These are phyloP conservation scores for Dentipellis sp. DNA, from an alignment of 768 basidiomycete genomes.

Conservation along the genomic window DNA sequence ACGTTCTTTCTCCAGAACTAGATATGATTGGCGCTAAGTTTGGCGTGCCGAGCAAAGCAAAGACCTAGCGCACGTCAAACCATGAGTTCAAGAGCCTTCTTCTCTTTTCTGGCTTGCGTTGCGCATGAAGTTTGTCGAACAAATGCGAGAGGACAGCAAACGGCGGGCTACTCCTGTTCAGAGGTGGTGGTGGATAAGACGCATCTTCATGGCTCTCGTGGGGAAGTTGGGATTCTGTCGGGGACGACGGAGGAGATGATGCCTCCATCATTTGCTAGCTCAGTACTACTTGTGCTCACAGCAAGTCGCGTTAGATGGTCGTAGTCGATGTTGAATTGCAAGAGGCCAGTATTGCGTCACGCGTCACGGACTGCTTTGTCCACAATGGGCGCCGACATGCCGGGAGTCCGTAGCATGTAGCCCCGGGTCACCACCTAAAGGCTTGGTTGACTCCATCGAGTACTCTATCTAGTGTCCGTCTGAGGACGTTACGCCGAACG, in stretches of 20 bases:
- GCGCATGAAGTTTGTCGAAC: slow-evolving; percentile 66
- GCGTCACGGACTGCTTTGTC: no score
- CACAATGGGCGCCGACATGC: no score
- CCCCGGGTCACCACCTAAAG: no score
- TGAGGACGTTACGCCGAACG: no score
- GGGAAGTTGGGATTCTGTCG: slow-evolving; percentile 34
- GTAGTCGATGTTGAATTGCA: no score
- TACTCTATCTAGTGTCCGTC: no score
- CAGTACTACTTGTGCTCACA: no score
- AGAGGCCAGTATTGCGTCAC: no score
- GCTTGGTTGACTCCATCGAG: no score
- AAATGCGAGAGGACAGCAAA: slow-evolving; percentile 60
- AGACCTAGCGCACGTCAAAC: slow-evolving; percentile 57
- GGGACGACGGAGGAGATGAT: slow-evolving; percentile 59
- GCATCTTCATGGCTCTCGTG: slow-evolving; percentile 16
- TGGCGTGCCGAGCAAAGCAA: background rate
- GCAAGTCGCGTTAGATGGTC: no score
- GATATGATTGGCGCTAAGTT: slow-evolving; percentile 7
- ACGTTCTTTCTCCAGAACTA: slow-evolving; percentile 84
- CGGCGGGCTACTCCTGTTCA: slow-evolving; percentile 59
- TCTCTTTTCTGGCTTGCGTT: slow-evolving; percentile 67
- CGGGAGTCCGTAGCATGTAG: no score
- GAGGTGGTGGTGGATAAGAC: slow-evolving; percentile 46
- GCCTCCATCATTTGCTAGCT: slow-evolving; percentile 40
- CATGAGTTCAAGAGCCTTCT: slow-evolving; percentile 62